Base-by-base conservation (phyloP, 2,329 filamentous ascomycete species). In the Colletotrichum sansevieriae region DNA sequence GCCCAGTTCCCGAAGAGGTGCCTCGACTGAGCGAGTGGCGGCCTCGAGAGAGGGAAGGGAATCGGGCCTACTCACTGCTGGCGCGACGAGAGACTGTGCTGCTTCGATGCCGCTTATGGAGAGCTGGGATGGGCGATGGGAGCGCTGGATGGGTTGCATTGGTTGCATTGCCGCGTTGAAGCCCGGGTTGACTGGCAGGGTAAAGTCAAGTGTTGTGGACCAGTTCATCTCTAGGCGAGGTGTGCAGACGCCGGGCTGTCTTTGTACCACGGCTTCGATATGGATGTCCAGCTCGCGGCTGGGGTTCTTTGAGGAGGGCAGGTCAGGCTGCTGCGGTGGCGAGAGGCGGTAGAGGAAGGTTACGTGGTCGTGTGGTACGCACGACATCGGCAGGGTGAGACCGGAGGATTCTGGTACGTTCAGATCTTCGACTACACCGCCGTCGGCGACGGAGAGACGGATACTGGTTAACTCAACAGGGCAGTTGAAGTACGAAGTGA, bases 341-440 rank as follows among this genome's bases (percentile, higher is more conserved):
- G 81, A 80, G 67, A 93, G 85, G 61, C 87, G 88, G 80, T 94
- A 95, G 61, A 95, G 82, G 73, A 94, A 89, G 2, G 91, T 92
- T 70, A 93, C 81, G 76, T 94, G 91, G 75, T 95, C 92, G 73
- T 92, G 90, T 15, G 91, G 88, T 13, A 89, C 88, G 75, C 90
- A 91, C 47, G 83, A 82, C 29, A 91, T 80, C 4, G 89, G 87
- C 20, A 91, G 80, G n/a, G 74, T 70, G 70, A 88, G 78, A 29
- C 83, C 85, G 1, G 66, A 80, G 51, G 59, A 20, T 2, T 83
- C 80, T 51, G 83, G 77, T 43, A 79, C 78, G 70, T 87, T 88
- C 13, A 91, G 83, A 65, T 88, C 83, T 63, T 90, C 85, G 18
- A 92, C 85, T 13, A 78, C 79, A 54, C 89, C 90, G 56, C 89